These are phyloP conservation scores for Alternaria arborescens DNA, from an alignment of 2,329 filamentous ascomycete genomes.

Conservation along the genomic window DNA sequence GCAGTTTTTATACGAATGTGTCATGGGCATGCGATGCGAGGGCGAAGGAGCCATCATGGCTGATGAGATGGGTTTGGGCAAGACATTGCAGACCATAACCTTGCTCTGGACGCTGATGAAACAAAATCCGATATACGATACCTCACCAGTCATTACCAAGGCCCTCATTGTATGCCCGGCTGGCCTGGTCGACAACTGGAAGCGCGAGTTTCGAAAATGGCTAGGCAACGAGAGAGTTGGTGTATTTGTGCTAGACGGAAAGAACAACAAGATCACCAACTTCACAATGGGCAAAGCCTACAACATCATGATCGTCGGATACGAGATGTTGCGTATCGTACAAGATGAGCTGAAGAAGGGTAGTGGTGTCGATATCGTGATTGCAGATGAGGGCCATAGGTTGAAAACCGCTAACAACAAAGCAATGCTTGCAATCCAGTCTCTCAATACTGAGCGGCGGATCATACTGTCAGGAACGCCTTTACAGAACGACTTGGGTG, in stretches of 20 bases:
- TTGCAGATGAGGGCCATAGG: slow-evolving; percentile 74
- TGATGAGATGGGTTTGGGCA: slow-evolving; percentile 79
- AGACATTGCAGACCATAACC: slow-evolving; percentile 76
- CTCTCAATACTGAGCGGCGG: slow-evolving; percentile 67
- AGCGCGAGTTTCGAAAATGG: slow-evolving; percentile 77
- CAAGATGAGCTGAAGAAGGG: slow-evolving; percentile 71
- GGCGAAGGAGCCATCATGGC: slow-evolving; percentile 76
- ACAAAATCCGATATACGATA: slow-evolving; percentile 71
- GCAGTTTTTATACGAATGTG: slow-evolving; percentile 76
- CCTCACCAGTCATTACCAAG: slow-evolving; percentile 70
- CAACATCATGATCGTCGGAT: slow-evolving; percentile 76
- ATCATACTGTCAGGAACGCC: slow-evolving; percentile 73
- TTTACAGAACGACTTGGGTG: slow-evolving; percentile 72
- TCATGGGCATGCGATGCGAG: slow-evolving; percentile 74
- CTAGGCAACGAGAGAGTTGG: slow-evolving; percentile 74
- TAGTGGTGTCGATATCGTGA: slow-evolving; percentile 71
- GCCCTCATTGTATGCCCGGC: slow-evolving; percentile 78
- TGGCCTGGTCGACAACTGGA: slow-evolving; percentile 76
- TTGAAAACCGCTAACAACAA: slow-evolving; percentile 75
- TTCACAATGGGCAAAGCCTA: slow-evolving; percentile 75
- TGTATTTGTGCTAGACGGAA: slow-evolving; percentile 68
- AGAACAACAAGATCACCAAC: slow-evolving; percentile 69
- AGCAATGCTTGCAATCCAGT: slow-evolving; percentile 70
- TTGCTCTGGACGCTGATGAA: slow-evolving; percentile 76
- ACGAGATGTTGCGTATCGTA: slow-evolving; percentile 72